These are phyloP conservation scores for Zea luxurians DNA, from an alignment of 176 grass and related monocot genomes.

Conservation along the genomic window DNA sequence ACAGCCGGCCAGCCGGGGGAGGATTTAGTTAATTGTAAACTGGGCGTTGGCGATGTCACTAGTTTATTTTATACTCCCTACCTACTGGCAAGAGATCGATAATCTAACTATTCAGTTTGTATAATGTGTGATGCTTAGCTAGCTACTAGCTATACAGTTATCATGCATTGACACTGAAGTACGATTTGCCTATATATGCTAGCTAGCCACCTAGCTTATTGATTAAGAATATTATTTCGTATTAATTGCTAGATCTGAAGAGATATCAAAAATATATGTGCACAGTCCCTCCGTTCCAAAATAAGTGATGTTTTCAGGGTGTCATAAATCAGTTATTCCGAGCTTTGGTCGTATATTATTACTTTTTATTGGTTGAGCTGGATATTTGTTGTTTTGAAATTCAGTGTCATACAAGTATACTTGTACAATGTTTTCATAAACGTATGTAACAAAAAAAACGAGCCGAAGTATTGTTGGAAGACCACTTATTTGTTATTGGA, in stretches of 20 bases:
- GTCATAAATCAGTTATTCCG: background rate
- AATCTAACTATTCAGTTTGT: constrained; percentile 29
- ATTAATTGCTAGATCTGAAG: constrained; percentile 18
- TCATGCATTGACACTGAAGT: constrained; percentile 22
- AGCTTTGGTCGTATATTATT: background rate
- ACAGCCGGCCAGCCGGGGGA: background rate
- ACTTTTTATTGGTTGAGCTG: background rate
- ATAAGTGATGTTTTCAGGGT: background rate
- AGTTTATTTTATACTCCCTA: constrained; percentile 24
- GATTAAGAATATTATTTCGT: background rate
- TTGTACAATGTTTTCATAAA: background rate
- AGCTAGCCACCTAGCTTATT: background rate
- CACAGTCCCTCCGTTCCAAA: too few relatives aligned
- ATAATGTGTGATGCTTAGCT: constrained; percentile 35
- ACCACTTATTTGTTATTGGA: too few relatives aligned
- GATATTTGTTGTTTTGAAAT: background rate
- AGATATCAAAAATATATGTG: constrained; percentile 19
- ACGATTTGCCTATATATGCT: background rate
- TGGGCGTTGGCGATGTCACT: background rate
- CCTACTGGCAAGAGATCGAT: constrained; percentile 36
- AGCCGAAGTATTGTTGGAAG: background rate
- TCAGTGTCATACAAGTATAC: background rate
- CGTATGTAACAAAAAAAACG: background rate
- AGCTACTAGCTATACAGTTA: constrained; percentile 18
- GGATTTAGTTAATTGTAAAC: constrained; percentile 4